A percentile compares a stretch with the other conserved stretches of the same genome.
Evolutionary conservation across 2,329 filamentous ascomycete species (phyloP).

Genomic region (Xylaria digitata): DNA sequence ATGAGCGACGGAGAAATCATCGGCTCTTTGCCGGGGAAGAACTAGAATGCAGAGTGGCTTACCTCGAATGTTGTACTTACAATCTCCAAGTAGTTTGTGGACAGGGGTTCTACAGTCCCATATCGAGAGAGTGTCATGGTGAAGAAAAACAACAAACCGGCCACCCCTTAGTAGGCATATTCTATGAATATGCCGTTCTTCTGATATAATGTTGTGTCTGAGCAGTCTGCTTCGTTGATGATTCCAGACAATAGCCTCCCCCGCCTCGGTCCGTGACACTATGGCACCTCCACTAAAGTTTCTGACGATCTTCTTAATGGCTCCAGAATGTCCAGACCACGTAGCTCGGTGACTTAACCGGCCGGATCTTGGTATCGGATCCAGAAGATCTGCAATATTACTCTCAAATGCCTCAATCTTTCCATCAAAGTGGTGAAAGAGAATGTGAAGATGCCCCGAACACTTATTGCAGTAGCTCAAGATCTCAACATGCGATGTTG

Average conservation of each 20-base stretch:
- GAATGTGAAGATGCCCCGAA: slow-evolving; percentile 74
- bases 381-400: slow-evolving; percentile 82
- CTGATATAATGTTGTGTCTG: slow-evolving; percentile 75
- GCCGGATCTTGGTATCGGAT: slow-evolving; percentile 70
- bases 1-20: slow-evolving; percentile 70
- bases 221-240: slow-evolving; percentile 71
- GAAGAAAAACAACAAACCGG: slow-evolving; percentile 82
- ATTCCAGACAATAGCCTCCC: slow-evolving; percentile 86
- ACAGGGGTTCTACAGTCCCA: slow-evolving; percentile 78
- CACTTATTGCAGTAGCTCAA: slow-evolving; percentile 76
- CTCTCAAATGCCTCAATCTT: slow-evolving; percentile 84
- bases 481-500: slow-evolving; percentile 70
- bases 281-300: slow-evolving; percentile 84
- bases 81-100: slow-evolving; percentile 69
- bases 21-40: slow-evolving; percentile 71
- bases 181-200: slow-evolving; percentile 78
- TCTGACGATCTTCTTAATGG: slow-evolving; percentile 86
- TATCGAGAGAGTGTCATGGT: slow-evolving; percentile 75
- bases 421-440: slow-evolving; percentile 88
- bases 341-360: slow-evolving; percentile 72
- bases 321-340: slow-evolving; percentile 86
- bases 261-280: slow-evolving; percentile 81
- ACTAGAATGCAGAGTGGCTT: slow-evolving; percentile 84
- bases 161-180: slow-evolving; percentile 83
- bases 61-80: slow-evolving; percentile 69